Base-by-base conservation (phyloP, 768 basidiomycete genomes). In the Multifurca ochricompacta region DNA sequence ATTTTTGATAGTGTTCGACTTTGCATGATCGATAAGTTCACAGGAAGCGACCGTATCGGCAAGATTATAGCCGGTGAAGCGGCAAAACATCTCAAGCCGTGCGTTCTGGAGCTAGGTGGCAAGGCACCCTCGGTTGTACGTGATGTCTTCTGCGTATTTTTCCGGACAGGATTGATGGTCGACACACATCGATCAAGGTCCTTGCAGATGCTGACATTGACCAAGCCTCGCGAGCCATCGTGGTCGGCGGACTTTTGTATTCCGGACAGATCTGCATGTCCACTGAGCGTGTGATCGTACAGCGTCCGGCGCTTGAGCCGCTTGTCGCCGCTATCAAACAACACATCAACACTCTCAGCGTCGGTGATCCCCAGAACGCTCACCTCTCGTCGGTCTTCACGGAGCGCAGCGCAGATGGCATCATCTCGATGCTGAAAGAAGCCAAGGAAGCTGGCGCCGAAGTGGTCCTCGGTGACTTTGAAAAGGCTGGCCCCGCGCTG, bases 221-320 rank as follows among this genome's bases (percentile, higher is more conserved):
- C 4, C 70, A 77, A 35, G 81, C 82, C 0, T 75, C 82, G 0
- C 77, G 76, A 44, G 70, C 68, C 4, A 73, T 79, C 35, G 71
- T 72, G 1, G 68, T 56, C n/a, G 75, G 75, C 9, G 71, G 76
- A 6, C 68, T 79, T 63, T 42, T 70, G 0, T 68, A 73, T 61
- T 77, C 76, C 16, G 79, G 80, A 3, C 78, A 80, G 67, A 69
- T 79, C 31, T 81, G 80, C 66, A 77, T 80, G 76, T 76, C 78
- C 1, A 76, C 78, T 10, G 77, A 79, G 58, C 74, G 79, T 4
- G 73, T 80, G n/a, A 75, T 81, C 39, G 76, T 75, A 6, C 78
- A 80, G 54, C 67, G 73, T 16, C 67, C 64, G 8, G 65, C 72
- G 9, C 67, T 73, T 6, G 65, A 71, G 1, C 51, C 53, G 1